These are phyloP conservation scores for Meripilus lineatus DNA, from an alignment of 1,284 basidiomycete species.

Conservation along the genomic window DNA sequence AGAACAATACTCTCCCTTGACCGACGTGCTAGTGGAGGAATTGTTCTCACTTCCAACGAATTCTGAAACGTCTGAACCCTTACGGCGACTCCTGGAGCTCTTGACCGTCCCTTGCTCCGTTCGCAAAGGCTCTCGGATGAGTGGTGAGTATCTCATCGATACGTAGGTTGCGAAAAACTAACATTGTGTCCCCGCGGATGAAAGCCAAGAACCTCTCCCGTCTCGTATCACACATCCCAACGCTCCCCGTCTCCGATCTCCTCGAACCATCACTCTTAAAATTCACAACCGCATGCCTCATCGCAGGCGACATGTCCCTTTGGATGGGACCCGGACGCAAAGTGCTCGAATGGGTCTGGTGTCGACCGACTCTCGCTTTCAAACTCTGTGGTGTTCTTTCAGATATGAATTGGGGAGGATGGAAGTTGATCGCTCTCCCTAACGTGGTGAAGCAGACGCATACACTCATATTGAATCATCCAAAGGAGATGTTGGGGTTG, in stretches of 20 bases:
- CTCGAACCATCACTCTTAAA: constrained; percentile 43
- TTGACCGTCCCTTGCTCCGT: constrained; percentile 51
- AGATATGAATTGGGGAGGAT: constrained; percentile 67
- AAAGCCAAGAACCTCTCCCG: constrained; percentile 45
- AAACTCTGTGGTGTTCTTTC: constrained; percentile 54
- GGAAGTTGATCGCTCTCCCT: constrained; percentile 62
- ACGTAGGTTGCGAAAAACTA: background rate
- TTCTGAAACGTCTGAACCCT: constrained; percentile 18
- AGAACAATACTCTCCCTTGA: constrained; percentile 57
- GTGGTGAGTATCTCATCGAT: constrained; percentile 35
- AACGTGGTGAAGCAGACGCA: constrained; percentile 46
- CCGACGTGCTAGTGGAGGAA: constrained; percentile 45
- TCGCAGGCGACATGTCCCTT: constrained; percentile 58
- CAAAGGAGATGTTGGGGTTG: constrained; percentile 40
- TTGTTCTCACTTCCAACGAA: constrained; percentile 21
- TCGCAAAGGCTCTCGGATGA: constrained; percentile 59
- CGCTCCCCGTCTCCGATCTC: constrained; percentile 32
- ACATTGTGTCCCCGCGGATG: background rate
- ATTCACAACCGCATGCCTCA: constrained; percentile 45
- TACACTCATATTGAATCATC: constrained; percentile 38
- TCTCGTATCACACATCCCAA: constrained; percentile 38
- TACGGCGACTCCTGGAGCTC: constrained; percentile 42
- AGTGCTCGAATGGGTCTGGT: constrained; percentile 47
- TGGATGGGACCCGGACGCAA: constrained; percentile 59
- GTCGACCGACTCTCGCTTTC: constrained; percentile 40